Evolutionary conservation across 208 protist genomes (phyloP), one percentile per base, ranked within the genome.

Genomic region (Crithidia brevicula): DNA sequence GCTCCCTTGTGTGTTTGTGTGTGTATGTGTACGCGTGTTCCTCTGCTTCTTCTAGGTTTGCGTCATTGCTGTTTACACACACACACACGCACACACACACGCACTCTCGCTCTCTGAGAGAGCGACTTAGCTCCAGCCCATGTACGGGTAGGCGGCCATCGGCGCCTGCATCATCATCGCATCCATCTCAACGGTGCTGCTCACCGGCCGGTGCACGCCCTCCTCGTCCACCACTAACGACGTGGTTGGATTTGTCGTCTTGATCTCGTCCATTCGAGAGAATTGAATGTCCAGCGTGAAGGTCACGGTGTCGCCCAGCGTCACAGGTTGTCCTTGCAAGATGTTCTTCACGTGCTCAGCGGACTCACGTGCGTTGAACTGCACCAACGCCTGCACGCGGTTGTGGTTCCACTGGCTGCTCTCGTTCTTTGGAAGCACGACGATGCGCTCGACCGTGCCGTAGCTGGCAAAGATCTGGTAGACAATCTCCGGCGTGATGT

Each of bases 221-320:
- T 86, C 74, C 31, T 96, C 86, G 60, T 90, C 83, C 11, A 96
- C 74, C 27, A 94, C 68, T 47, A 95, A 81, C 20, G 89, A 94
- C 49, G 85, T 94, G 33, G 75, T 54, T 1, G 89, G 89, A 60
- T 94, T 95, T 20, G 83, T 93, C 1, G 87, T 93, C 74, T 94
- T 94, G 54, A 96, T 92, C 63, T 97, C 88, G 33, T 93, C 93
- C 90, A 96, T 93, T 67, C 86, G 83, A 1, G 84, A 92, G 64
- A 95, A 96, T 67, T 97, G 93, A 57, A 97, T 97, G 74, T 97
- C 93, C 38, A 97, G 81, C 13, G 87, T 94, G 72, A 97, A 97
- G 28, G 86, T 94, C 30, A 94, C 72, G 4, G 83, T 92, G 28
- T 95, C 88, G 33, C 88, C 91, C 45, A 97, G 81, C 11, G 88